These are phyloP conservation scores for Capsicum pubescens DNA, from an alignment of 257 asterid species.

Conservation along the genomic window DNA sequence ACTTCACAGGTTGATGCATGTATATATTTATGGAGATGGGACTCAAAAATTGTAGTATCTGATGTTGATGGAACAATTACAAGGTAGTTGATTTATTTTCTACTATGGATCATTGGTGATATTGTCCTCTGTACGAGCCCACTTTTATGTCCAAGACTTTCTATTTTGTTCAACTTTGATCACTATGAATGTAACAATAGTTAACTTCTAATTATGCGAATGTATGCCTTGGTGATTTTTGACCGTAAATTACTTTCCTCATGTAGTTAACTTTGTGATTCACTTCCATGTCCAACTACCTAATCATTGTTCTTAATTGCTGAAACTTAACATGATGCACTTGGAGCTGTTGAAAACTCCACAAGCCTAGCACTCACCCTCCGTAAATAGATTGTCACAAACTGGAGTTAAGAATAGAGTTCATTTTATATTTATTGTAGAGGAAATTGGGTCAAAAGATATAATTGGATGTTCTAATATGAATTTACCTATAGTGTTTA, in stretches of 20 bases:
- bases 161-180: conserved; percentile 1
- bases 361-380: neutral
- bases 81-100: conserved; percentile 49
- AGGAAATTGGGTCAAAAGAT: conserved; percentile 4
- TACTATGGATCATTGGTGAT: neutral
- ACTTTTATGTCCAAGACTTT: conserved; percentile 6
- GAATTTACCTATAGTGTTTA: neutral
- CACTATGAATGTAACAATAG: neutral
- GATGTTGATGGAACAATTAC: conserved; percentile 99
- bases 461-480: neutral
- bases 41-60: conserved; percentile 81
- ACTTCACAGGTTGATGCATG: conserved; percentile 80
- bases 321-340: neutral
- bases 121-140: neutral
- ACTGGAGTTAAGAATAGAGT: neutral
- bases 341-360: conserved; percentile 16
- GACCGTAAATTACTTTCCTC: neutral
- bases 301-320: no score
- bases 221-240: neutral
- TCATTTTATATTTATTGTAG: neutral
- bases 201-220: neutral
- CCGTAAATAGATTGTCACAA: neutral
- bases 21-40: conserved; percentile 95
- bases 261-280: conserved; percentile 13
- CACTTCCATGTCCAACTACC: conserved; percentile 15